Conservation (phyloP, 2,329 filamentous ascomycete species). For the Didymella keratinophila region DNA sequence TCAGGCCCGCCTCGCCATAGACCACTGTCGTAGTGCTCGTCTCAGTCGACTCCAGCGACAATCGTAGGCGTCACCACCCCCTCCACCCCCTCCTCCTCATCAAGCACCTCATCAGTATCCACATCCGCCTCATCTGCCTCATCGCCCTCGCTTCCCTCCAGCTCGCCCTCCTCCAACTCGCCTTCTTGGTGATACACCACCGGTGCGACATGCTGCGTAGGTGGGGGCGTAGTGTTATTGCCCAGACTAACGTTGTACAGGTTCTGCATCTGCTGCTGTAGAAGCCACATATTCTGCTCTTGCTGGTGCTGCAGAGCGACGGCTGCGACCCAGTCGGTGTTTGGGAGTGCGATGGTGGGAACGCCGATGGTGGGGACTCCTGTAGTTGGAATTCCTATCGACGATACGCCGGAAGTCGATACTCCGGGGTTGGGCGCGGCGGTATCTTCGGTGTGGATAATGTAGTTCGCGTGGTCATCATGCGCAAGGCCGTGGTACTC, state of each 20-base stretch:
- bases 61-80: neutral
- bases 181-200: conserved; percentile 3
- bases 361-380: too few relatives aligned
- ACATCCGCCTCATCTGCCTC: conserved; percentile 39
- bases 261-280: conserved; percentile 14
- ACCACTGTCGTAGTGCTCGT: too few relatives aligned
- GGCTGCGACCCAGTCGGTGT: conserved; percentile 13
- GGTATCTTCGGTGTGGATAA: conserved; percentile 18
- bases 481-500: neutral
- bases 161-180: neutral
- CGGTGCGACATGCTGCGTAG: neutral
- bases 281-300: conserved; percentile 9
- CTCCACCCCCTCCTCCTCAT: conserved; percentile 24
- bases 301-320: conserved; percentile 18
- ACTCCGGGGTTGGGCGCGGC: neutral
- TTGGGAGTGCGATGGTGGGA: neutral
- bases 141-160: conserved; percentile 13
- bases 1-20: too few relatives aligned
- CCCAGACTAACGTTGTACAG: conserved; percentile 4
- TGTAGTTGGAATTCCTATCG: neutral
- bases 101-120: conserved; percentile 39
- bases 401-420: too few relatives aligned
- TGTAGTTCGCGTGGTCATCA: conserved; percentile 1
- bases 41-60: neutral
- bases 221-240: neutral